phyloP scores from a whole-genome alignment of 805 yeast species.

The Pichia eremophila region DNA sequence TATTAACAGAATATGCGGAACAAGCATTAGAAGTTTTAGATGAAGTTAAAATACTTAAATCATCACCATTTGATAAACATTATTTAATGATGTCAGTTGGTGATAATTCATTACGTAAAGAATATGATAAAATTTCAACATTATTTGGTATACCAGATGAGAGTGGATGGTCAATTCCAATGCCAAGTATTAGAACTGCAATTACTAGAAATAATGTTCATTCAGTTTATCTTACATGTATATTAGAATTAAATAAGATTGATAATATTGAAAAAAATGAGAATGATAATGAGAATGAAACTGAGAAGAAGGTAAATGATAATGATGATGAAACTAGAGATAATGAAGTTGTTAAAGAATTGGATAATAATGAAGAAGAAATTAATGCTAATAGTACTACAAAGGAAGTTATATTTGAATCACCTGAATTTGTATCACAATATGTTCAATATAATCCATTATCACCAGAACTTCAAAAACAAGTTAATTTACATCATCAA shows the following conservation, averaged over 20 bases:
- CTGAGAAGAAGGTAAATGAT: background rate
- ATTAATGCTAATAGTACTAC: conserved; percentile 26
- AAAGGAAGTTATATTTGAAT: conserved; percentile 33
- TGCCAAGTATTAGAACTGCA: conserved; percentile 87
- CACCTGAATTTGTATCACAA: background rate
- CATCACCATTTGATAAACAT: conserved; percentile 84
- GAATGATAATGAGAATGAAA: background rate
- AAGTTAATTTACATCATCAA: conserved; percentile 17
- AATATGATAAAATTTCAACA: conserved; percentile 78
- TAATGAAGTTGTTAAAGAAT: conserved; percentile 16
- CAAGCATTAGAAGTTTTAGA: conserved; percentile 86
- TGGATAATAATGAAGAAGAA: conserved; percentile 18
- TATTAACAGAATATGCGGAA: conserved; percentile 78
- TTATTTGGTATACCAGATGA: conserved; percentile 92
- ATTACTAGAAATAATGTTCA: conserved; percentile 88
- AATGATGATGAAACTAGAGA: background rate
- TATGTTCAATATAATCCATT: conserved; percentile 29
- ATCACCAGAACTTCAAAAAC: conserved; percentile 19
- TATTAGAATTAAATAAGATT: background rate
- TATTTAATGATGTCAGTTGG: conserved; percentile 89
- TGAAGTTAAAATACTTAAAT: conserved; percentile 75
- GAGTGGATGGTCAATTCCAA: conserved; percentile 94
- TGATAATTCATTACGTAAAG: conserved; percentile 64
- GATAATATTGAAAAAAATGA: background rate
- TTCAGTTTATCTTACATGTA: conserved; percentile 84